phyloP scores from a whole-genome alignment of 2,329 filamentous ascomycete species.

The Epichloe gansuensis region DNA sequence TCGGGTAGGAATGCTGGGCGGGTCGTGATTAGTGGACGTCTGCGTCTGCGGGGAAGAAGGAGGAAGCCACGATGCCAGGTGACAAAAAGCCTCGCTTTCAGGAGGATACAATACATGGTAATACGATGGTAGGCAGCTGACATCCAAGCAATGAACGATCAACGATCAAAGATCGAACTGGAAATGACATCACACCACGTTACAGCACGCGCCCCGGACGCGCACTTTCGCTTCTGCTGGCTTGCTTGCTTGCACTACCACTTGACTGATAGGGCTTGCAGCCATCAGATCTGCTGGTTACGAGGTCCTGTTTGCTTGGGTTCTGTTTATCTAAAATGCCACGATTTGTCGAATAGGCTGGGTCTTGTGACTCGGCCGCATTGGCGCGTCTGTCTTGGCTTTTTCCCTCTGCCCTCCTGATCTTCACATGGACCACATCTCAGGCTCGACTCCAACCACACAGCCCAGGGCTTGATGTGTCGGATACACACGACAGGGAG shows the following conservation, averaged over 20 bases:
- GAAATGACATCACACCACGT: neutral
- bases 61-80: neutral
- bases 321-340: neutral
- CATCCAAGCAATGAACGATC: neutral
- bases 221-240: too few species aligned
- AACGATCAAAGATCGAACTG: neutral
- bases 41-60: neutral
- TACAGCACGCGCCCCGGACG: neutral
- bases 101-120: too few species aligned
- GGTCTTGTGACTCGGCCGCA: neutral
- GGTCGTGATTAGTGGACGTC: too few species aligned
- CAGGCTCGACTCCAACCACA: too few species aligned
- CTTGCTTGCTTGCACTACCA: too few species aligned
- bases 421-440: too few species aligned
- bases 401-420: too few species aligned
- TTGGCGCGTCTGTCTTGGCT: neutral
- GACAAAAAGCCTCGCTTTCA: neutral
- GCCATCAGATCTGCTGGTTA: neutral
- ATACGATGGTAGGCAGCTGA: neutral
- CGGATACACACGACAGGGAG: neutral
- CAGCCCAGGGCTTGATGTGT: neutral
- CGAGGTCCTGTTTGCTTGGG: neutral
- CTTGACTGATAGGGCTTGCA: neutral
- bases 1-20: too few species aligned
- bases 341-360: neutral